Base-by-base conservation (phyloP, 108 stramenopile species). In the Hondaea fermentalgiana region DNA sequence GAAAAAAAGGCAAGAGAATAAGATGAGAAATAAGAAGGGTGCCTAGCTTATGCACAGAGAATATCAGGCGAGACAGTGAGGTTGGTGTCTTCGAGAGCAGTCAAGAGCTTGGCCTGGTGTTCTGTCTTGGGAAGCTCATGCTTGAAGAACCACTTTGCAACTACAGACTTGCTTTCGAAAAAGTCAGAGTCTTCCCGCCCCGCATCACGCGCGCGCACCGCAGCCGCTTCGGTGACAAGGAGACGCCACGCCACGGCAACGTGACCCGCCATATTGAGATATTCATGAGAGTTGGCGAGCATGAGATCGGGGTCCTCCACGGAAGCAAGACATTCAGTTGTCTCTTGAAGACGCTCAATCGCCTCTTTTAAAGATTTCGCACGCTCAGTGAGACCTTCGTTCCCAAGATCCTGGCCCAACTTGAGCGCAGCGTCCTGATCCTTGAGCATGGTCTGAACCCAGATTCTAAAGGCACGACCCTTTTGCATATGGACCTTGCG, bases 121-220 rank as follows among this genome's bases (percentile, higher is more conserved):
- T 87, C 28, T 5, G 88, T 71, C 55, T 91, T 91, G 72, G 88
- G 88, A 5, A 91, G 90, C 28, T 89, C 72, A 47, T 88, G 71
- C 58, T 42, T 28, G 69, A 91, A 91, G 59, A 89, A 91, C 53
- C 45, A 91, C 21, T 53, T 51, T 5, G 69, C 45, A n/a, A 87
- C 87, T 47, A 59, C 28, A 29, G 59, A 14, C 45, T 91, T 89
- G 47, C 87, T 47, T 23, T 87, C 47, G 87, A 88, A 83, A 88
- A 91, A 91, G 71, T 25, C 35, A 4, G 17, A 29, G 43, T 72
- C 72, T 42, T 60, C 90, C 5, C 58, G 49, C 44, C 72, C 87
- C 47, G 58, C 44, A 8, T 60, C 42, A 23, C 58, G 72, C 17
- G 72, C 87, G 35, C 10, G 23, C 51, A 17, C 42, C 17, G 90